These are phyloP conservation scores for Fomitopsis serialis DNA, from an alignment of 768 basidiomycete species.

Conservation along the genomic window DNA sequence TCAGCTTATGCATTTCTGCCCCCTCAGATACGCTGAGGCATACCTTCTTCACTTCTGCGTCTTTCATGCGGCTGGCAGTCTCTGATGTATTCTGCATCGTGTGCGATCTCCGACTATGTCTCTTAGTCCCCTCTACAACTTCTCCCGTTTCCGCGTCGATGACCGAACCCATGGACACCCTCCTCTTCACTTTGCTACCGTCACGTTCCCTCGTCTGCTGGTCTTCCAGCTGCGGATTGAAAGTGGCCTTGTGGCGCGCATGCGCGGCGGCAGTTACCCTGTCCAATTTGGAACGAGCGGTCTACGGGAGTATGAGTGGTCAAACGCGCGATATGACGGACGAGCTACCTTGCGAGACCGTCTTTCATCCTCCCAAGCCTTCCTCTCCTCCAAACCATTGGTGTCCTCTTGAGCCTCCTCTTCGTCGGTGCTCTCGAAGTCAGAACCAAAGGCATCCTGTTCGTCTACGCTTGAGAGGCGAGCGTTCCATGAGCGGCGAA, in stretches of 20 bases:
- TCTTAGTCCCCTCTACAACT: conserved; percentile 35
- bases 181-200: conserved; percentile 33
- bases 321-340: background rate
- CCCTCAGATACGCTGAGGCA: conserved; percentile 8
- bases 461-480: conserved; percentile 48
- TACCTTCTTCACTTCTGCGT: conserved; percentile 60
- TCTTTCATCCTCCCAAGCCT: conserved; percentile 56
- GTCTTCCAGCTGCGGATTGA: conserved; percentile 47
- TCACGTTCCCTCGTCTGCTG: conserved; percentile 16
- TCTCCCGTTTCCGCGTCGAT: conserved; percentile 62
- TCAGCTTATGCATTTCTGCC: background rate
- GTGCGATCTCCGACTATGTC: conserved; percentile 62
- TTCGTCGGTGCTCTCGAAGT: conserved; percentile 84
- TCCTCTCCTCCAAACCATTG: conserved; percentile 49
- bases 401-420: conserved; percentile 44
- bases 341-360: conserved; percentile 40
- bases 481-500: background rate
- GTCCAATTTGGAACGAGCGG: conserved; percentile 50
- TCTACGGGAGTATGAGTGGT: conserved; percentile 29
- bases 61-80: conserved; percentile 58
- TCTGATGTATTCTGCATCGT: conserved; percentile 70
- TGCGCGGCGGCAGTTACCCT: conserved; percentile 64
- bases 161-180: conserved; percentile 49
- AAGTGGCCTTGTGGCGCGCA: conserved; percentile 59
- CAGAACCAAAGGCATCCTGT: conserved; percentile 75